Evolutionary conservation across 2,329 filamentous ascomycete species (phyloP).

Genomic region (Trichoderma sp.): DNA sequence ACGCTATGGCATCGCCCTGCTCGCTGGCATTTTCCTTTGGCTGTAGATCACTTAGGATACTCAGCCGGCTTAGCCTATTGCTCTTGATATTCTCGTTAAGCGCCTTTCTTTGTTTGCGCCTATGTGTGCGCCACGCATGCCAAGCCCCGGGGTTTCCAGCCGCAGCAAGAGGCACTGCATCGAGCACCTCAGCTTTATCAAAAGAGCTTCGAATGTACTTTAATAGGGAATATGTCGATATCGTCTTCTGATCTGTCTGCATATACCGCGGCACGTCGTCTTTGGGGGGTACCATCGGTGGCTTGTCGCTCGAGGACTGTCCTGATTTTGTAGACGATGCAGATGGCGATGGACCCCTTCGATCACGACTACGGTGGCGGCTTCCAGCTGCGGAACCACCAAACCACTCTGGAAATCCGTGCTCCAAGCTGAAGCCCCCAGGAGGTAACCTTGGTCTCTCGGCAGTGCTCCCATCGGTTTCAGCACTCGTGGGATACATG

Average conservation of each 20-base stretch:
- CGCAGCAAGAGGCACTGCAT: conserved; percentile 74
- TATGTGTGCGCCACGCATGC: conserved; percentile 85
- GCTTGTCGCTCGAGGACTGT: conserved; percentile 32
- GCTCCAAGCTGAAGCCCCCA: conserved; percentile 83
- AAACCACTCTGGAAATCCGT: conserved; percentile 92
- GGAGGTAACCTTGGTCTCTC: conserved; percentile 82
- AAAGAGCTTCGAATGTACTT: conserved; percentile 82
- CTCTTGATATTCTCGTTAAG: not conserved
- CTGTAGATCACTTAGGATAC: not conserved
- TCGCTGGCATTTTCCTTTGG: conserved; percentile 1
- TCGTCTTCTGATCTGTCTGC: conserved; percentile 41
- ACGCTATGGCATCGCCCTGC: conserved; percentile 17
- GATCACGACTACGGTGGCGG: conserved; percentile 43
- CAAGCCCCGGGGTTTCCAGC: conserved; percentile 89
- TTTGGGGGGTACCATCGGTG: conserved; percentile 28
- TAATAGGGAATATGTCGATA: conserved; percentile 66
- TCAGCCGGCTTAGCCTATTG: not conserved
- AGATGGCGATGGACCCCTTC: conserved; percentile 28
- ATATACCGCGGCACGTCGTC: conserved; percentile 38
- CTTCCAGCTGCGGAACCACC: conserved; percentile 48
- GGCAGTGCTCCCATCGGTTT: conserved; percentile 73
- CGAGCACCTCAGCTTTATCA: conserved; percentile 71
- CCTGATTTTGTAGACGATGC: conserved; percentile 5
- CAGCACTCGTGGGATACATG: conserved; percentile 79
- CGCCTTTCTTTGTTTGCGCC: conserved; percentile 37